Evolutionary conservation across 2,329 filamentous ascomycete species (phyloP), one percentile per base, ranked within the genome.

Genomic region (Ascochyta pisi): DNA sequence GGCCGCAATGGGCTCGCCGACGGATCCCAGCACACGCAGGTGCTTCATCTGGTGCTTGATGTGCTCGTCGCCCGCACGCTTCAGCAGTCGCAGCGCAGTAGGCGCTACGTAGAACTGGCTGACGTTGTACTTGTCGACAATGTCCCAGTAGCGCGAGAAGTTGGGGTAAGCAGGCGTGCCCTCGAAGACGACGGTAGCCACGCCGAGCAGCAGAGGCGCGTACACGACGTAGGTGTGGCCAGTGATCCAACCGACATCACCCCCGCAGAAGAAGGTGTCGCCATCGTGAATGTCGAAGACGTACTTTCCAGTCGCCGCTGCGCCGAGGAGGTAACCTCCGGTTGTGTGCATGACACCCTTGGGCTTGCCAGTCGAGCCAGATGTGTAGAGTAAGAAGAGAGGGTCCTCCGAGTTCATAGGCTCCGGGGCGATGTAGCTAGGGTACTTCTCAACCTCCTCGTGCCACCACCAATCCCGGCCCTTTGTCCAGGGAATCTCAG

Each of bases 291-390:
- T 96, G 76, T 99, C 95, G 74, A 99, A 99, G 60, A 98, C 94
- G 77, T 99, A 98, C 80, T 98, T 99, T 62, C 93, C 94, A 12
- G 95, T 99, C 69, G 89, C 84, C 31, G 95, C 94, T 47, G 93
- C 93, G 57, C 95, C 95, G 7, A 98, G 80, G n/a, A 99, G 85
- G 76, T 98, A 99, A 47, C 95, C 95, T 58, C 83, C 95, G 33
- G 94, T 99, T 24, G 92, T 96, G 84, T 99, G 95, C 92, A 99
- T 90, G 52, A 99, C 90, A 78, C 95, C 95, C 86, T 99, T 99
- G 65, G 95, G 95, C 85, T 98, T 98, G 62, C 95, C 95, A 8
- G 95, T 99, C 1, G 94, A 98, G 37, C 95, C 95, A 33, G 94
- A 98, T 2, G 95, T 99, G 82, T 99, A 99, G 53, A 99, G 89